Conservation (phyloP, 768 basidiomycete genomes). For the Kwoniella sp. region DNA sequence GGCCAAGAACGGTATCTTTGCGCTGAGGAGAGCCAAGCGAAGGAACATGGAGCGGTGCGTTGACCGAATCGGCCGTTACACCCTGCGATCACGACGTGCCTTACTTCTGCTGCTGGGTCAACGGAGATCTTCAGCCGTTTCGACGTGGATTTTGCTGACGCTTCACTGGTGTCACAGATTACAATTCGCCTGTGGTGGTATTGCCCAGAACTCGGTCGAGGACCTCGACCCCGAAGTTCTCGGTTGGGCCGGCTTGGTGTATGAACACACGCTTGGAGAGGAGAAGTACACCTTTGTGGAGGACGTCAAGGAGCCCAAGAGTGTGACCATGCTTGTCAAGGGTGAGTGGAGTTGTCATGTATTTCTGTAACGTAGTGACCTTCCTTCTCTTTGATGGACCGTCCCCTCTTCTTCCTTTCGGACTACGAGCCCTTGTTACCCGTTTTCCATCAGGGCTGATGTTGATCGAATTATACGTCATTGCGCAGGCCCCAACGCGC, state of each 20-base stretch:
- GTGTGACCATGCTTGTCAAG: conserved; percentile 94
- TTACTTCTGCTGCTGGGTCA: neutral
- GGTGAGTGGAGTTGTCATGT: no score
- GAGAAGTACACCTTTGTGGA: conserved; percentile 98
- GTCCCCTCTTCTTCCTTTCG: no score
- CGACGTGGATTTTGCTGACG: neutral
- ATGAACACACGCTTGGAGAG: conserved; percentile 98
- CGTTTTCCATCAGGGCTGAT: no score
- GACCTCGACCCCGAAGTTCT: conserved; percentile 87
- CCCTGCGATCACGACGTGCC: no score
- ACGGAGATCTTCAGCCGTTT: conserved; percentile 10
- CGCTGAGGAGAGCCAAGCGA: conserved; percentile 90
- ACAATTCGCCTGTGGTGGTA: conserved; percentile 90
- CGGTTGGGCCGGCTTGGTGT: conserved; percentile 97
- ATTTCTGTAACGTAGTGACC: no score
- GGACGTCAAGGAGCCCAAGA: conserved; percentile 92
- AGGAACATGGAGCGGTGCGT: conserved; percentile 96
- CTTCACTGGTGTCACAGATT: conserved; percentile 61
- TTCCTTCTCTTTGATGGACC: no score
- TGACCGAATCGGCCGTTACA: neutral
- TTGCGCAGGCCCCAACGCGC: conserved; percentile 74
- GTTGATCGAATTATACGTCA: neutral
- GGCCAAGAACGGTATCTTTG: conserved; percentile 94
- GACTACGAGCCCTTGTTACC: no score
- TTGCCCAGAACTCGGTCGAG: conserved; percentile 96